These are phyloP conservation scores for Hypholoma fasciculare DNA, from an alignment of 768 basidiomycete species.

Conservation along the genomic window DNA sequence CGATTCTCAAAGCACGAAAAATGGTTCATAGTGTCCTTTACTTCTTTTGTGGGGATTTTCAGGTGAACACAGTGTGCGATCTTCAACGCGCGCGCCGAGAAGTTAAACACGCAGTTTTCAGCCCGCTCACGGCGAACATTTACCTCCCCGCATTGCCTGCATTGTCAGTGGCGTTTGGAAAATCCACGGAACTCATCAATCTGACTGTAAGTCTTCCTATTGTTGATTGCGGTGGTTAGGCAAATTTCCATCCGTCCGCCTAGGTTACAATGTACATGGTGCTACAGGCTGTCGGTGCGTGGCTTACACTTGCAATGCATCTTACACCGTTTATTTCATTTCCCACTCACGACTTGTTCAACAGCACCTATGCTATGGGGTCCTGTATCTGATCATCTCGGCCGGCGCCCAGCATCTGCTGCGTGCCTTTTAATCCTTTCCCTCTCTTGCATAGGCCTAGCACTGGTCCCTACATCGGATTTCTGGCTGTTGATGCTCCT, in stretches of 20 bases:
- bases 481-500: conserved; percentile 83
- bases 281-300: conserved; percentile 61
- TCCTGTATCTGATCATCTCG: conserved; percentile 63
- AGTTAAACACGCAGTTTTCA: conserved; percentile 19
- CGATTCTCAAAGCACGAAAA: conserved; percentile 59
- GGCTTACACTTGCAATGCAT: too few species aligned
- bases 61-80: conserved; percentile 38
- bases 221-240: not conserved
- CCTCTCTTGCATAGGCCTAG: conserved; percentile 63
- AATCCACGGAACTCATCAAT: conserved; percentile 72
- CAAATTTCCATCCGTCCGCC: too few species aligned
- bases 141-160: conserved; percentile 81
- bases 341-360: not conserved
- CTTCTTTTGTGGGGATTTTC: conserved; percentile 61
- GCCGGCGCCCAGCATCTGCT: conserved; percentile 64
- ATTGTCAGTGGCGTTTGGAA: conserved; percentile 60
- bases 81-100: not conserved
- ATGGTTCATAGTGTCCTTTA: conserved; percentile 65
- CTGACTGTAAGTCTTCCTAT: conserved; percentile 51
- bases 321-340: not conserved
- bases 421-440: conserved; percentile 64
- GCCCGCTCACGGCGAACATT: conserved; percentile 73
- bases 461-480: conserved; percentile 48
- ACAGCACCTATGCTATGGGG: conserved; percentile 72
- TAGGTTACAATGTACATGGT: conserved; percentile 73